phyloP scores from a whole-genome alignment of 2,329 filamentous ascomycete species.

The Dendrostoma leiphaemia region DNA sequence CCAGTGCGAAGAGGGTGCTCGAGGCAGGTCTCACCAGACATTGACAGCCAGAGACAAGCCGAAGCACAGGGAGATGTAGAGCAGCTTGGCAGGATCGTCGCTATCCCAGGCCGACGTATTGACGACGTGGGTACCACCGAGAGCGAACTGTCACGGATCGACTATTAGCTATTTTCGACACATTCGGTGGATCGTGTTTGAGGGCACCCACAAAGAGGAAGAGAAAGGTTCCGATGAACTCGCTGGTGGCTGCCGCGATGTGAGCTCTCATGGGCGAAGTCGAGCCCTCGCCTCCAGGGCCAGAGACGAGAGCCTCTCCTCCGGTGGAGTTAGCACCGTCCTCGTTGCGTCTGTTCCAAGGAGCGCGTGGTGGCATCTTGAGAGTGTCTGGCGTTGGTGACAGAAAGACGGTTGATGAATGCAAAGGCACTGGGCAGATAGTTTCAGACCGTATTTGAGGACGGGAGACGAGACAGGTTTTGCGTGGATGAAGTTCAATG shows the following conservation, averaged over 20 bases:
- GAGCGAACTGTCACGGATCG: conserved; percentile 25
- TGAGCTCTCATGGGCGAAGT: conserved; percentile 27
- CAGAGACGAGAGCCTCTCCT: conserved; percentile 10
- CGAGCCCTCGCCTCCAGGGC: conserved; percentile 2
- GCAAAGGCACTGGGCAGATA: not conserved
- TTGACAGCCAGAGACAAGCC: conserved; percentile 50
- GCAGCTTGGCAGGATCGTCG: conserved; percentile 32
- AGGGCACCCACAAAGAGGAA: conserved; percentile 41
- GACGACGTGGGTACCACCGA: conserved; percentile 27
- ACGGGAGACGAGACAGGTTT: not conserved
- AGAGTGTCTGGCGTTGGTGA: not conserved
- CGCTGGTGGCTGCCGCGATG: conserved; percentile 42
- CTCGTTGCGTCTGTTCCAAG: conserved; percentile 1
- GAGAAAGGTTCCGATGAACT: conserved; percentile 53
- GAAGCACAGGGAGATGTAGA: conserved; percentile 51
- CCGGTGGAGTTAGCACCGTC: conserved; percentile 7
- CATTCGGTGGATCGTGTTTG: too few species aligned
- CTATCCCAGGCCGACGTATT: conserved; percentile 22
- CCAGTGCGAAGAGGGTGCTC: not conserved
- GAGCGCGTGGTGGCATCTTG: conserved; percentile 18
- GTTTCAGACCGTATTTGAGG: not conserved
- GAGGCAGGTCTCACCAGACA: conserved; percentile 38
- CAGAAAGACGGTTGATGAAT: not conserved
- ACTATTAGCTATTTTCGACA: too few species aligned
- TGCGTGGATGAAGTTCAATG: not conserved